Base-by-base conservation (phyloP, 1,284 basidiomycete genomes). In the Austroboletus novae-zelandiae region DNA sequence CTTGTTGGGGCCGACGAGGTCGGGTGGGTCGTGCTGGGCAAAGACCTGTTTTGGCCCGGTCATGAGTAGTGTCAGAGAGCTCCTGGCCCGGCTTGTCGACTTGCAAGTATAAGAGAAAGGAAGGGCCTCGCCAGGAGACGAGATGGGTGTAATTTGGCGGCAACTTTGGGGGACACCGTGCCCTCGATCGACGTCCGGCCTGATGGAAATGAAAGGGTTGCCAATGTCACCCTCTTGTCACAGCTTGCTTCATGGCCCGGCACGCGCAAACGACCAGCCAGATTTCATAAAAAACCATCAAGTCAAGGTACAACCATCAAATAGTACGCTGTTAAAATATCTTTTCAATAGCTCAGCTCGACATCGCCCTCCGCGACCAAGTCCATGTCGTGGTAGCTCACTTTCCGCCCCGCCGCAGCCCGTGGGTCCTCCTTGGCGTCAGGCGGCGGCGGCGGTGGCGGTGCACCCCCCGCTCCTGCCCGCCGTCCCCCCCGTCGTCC, bases 321-420 rank as follows among this genome's bases (percentile, higher is more conserved):
- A 57, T 67, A 69, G 53, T 53, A 47, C 42, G 55, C 48, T 52
- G 43, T 40, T 65, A 67, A 43, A 58, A 62, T 62, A 67, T 60
- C 61, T 23, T 46, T 40, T 80, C 73, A 89, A 68, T 89, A 89
- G 59, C 77, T 81, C 72, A 89, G 70, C 70, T 89, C 89, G 54
- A 91, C 82, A 64, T 91, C 89, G 20, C 89, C 89, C 77, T 91
- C 89, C 31, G 89, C 89, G 56, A 91, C 89, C 62, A 87, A 71
- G 71, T 91, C 89, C 86, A 91, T 91, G 67, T 91, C 89, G 64
- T 91, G 86, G 63, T 91, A 91, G 70, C 88, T 91, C 51, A 91
- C 80, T 68, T 88, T 81, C 72, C 81, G 83, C 25, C 89, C 89
- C 34, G 85, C 85, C 36, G 84, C 82, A n/a, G 89, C 89, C 48